Evolutionary conservation across 1,284 basidiomycete species (phyloP), one percentile per base, ranked within the genome.

Genomic region (Ceratobasidium sp.): DNA sequence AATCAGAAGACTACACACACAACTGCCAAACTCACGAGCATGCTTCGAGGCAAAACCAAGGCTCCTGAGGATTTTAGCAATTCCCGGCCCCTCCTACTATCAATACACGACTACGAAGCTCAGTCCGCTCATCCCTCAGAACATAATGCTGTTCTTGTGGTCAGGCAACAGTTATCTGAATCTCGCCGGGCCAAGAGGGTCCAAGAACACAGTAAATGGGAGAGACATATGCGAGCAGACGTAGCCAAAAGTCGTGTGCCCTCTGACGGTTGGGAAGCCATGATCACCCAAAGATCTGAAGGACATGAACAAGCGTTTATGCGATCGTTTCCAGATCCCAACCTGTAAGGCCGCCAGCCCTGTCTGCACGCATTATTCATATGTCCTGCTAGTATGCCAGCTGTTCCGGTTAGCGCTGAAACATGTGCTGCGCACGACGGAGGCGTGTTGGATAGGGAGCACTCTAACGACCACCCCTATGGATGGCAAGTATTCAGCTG

Each of bases 51-150:
- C 5, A 74, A 76, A 46, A 61, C 36, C 1, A 73, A 70, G 57
- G 52, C 28, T 8, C 55, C 60, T 23, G 34, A 30, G 55, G 57
- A 64, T 4, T 52, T 73, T 6, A 36, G 23, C 39, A 74, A 77
- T 60, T 14, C 59, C n/a, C 74, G 69, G 9, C 76, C 74, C 3
- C 72, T 76, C 39, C 36, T 76, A 3, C 18, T 74, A 23, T 73
- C 73, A 1, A 61, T 43, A 1, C 34, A 45, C 16, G 76, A 77
- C 30, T 72, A 39, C 39, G 76, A 77, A 21, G 71, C 72, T 18
- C 75, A 74, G 8, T 70, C 72, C 34, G 77, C 78, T 0, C 78
- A 78, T 69, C 75, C 78, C 0, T 77, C 76, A 0, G 76, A 77
- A 48, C 78, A 78, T 70, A 74, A 76, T 50, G 46, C 74, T 8